Conservation (phyloP, 2,329 filamentous ascomycete genomes). For the Fusarium sp. region DNA sequence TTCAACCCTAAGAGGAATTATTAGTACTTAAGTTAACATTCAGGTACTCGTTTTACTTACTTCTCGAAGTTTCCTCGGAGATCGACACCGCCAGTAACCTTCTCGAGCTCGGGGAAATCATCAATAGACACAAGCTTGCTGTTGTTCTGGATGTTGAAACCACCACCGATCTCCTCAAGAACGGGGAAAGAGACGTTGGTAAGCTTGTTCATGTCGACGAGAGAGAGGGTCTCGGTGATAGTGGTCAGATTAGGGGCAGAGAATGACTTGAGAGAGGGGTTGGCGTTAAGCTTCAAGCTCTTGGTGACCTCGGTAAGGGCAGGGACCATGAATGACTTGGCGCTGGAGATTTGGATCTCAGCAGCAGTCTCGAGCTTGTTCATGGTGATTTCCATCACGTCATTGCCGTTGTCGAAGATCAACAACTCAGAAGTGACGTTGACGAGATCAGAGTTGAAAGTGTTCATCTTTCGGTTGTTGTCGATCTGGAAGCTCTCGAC, state of each 20-base stretch:
- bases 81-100: constrained; percentile 83
- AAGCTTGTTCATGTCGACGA: constrained; percentile 72
- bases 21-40: constrained; percentile 4
- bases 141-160: constrained; percentile 92
- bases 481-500: constrained; percentile 83
- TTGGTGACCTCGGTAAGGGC: constrained; percentile 79
- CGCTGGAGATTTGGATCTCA: constrained; percentile 75
- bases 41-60: constrained; percentile 67
- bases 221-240: constrained; percentile 69
- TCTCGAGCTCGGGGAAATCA: constrained; percentile 76
- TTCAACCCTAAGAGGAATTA: constrained; percentile 67
- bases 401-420: constrained; percentile 83
- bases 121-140: constrained; percentile 75
- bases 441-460: constrained; percentile 81
- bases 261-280: constrained; percentile 73
- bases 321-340: constrained; percentile 79
- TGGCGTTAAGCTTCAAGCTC: constrained; percentile 87
- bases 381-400: constrained; percentile 75
- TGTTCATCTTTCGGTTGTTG: constrained; percentile 87
- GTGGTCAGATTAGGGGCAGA: constrained; percentile 77
- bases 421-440: constrained; percentile 79
- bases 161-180: constrained; percentile 79
- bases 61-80: constrained; percentile 85
- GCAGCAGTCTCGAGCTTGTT: constrained; percentile 77
- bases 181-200: constrained; percentile 81